Conservation (phyloP, 139 green algal species). For the Ostreobium quekettii region DNA sequence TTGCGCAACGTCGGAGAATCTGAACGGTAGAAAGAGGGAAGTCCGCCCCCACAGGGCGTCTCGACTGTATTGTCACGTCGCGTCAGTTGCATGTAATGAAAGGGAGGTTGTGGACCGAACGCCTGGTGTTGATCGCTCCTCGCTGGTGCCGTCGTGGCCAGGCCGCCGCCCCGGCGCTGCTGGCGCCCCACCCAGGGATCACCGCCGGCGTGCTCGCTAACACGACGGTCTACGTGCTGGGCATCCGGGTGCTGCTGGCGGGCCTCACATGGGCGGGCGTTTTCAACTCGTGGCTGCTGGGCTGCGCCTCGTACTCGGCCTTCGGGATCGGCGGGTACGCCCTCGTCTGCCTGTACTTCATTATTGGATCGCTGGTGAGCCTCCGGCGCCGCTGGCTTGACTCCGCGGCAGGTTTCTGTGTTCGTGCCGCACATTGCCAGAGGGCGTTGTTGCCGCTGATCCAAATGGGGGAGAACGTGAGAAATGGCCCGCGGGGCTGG, state of each 20-base stretch:
- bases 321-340: slow-evolving; percentile 74
- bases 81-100: too few species aligned
- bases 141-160: not conserved
- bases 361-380: slow-evolving; percentile 66
- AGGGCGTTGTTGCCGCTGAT: too few species aligned
- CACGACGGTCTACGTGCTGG: slow-evolving; percentile 47
- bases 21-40: too few species aligned
- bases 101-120: too few species aligned
- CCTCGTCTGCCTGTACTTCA: slow-evolving; percentile 92
- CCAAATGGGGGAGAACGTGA: too few species aligned
- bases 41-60: too few species aligned
- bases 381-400: not conserved
- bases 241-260: slow-evolving; percentile 56
- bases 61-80: too few species aligned
- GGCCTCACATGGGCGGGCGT: slow-evolving; percentile 65
- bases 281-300: slow-evolving; percentile 68
- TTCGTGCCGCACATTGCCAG: not conserved
- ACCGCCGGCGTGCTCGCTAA: slow-evolving; percentile 35
- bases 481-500: too few species aligned
- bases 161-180: not conserved
- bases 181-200: slow-evolving; percentile 36
- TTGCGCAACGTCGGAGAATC: too few species aligned
- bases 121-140: too few species aligned
- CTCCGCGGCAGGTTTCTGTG: not conserved
- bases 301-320: slow-evolving; percentile 54